A percentile compares a stretch with the other conserved stretches of the same genome.
Evolutionary conservation across 176 grass and related monocot species (phyloP).

Genomic region (Guadua angustifolia): DNA sequence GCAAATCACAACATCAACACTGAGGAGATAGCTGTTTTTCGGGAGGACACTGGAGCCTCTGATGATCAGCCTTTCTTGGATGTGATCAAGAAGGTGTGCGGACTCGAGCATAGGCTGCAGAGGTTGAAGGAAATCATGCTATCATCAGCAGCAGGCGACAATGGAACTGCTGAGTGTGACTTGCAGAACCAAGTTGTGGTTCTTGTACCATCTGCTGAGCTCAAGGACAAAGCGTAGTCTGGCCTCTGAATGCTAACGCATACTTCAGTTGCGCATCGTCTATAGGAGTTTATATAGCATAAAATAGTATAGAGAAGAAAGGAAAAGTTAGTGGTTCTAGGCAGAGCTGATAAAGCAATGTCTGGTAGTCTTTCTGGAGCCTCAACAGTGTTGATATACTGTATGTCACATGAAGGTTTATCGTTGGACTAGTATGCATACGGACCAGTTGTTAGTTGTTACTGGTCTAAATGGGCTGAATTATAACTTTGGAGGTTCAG

Average conservation of each 20-base stretch:
- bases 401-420: background rate
- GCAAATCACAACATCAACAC: slow-evolving; percentile 22
- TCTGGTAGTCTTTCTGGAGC: slow-evolving; percentile 14
- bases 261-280: slow-evolving; percentile 14
- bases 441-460: background rate
- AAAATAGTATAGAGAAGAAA: slow-evolving; percentile 39
- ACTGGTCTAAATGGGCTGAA: background rate
- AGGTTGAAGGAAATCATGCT: slow-evolving; percentile 63
- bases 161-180: slow-evolving; percentile 7
- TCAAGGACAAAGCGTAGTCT: slow-evolving; percentile 60
- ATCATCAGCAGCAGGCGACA: slow-evolving; percentile 11
- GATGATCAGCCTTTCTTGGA: slow-evolving; percentile 57
- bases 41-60: background rate
- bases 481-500: background rate
- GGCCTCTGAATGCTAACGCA: slow-evolving; percentile 6
- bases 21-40: slow-evolving; percentile 1
- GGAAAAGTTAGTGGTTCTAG: background rate
- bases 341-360: slow-evolving; percentile 27
- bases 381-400: background rate
- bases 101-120: slow-evolving; percentile 64
- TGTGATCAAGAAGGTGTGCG: slow-evolving; percentile 62
- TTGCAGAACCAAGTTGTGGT: slow-evolving; percentile 50
- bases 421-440: slow-evolving; percentile 12
- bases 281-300: slow-evolving; percentile 44
- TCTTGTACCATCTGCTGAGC: slow-evolving; percentile 67